Evolutionary conservation across 306 rosid species (phyloP), one percentile per base, ranked within the genome.

Genomic region (Rubus parviflorus): DNA sequence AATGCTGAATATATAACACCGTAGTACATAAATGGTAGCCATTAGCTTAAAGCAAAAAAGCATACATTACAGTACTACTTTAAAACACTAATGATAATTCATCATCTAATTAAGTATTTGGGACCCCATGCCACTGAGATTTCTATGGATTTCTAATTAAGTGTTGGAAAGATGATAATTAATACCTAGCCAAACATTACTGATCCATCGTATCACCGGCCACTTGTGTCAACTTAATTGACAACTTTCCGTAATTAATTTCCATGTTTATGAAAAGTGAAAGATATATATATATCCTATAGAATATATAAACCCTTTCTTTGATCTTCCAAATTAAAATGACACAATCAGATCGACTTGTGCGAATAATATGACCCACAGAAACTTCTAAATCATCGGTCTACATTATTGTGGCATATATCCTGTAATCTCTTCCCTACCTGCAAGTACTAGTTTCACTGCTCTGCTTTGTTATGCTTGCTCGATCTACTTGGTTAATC

Each of bases 101-200:
- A 41, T 19, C 2, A 19, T 8, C 35, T 67, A 14, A 17, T 66
- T 41, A 41, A 40, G 30, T 38, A 41, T 66, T 42, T 43, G 51
- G 49, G 71, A 66, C 71, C 71, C 71, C 12, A 38, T 16, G 23
- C 52, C 52, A 66, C 71, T 66, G 52, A 43, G 17, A 66, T 66
- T n/a, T 66, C 4, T 8, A 15, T 65, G 13, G 47, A 3, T 64
- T 63, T 17, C 15, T 8, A 60, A 60, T 2, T n/a, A n/a, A n/a
- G n/a, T n/a, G 69, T 64, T 64, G 12, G 4, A 37, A 7, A 64
- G 13, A 37, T 64, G 20, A 58, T 58, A 5, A 58, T 58, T 58
- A 5, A 58, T 58, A 23, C 38, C 64, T 25, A 12, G 64, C 38
- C 6, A 22, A 58, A 58, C 40, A 25, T 17, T 3, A 22, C 3